phyloP scores from a whole-genome alignment of 306 rosid species.

The Mimosa bimucronata region DNA sequence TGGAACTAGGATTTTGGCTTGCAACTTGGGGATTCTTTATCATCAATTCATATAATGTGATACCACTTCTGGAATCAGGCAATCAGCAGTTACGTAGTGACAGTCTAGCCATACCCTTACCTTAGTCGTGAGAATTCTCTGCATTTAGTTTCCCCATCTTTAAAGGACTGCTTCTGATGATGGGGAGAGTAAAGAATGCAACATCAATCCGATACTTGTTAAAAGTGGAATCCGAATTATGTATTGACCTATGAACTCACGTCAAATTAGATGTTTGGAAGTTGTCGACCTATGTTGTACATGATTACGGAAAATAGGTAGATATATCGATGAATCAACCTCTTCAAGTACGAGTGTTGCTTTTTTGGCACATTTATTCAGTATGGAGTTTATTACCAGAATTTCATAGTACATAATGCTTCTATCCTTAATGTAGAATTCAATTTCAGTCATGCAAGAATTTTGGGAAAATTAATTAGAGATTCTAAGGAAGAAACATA shows the following conservation, averaged over 20 bases:
- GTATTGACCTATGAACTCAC: background rate
- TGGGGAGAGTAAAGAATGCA: background rate
- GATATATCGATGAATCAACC: background rate
- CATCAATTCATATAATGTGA: background rate
- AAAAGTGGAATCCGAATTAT: background rate
- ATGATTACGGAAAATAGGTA: background rate
- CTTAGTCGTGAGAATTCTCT: constrained; percentile 13
- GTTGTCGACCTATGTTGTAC: background rate
- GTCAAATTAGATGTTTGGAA: background rate
- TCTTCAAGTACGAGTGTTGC: background rate
- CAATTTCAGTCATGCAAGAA: too few relatives aligned
- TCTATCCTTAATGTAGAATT: too few relatives aligned
- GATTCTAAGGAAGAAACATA: too few relatives aligned
- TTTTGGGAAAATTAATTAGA: too few relatives aligned
- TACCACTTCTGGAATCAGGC: constrained; percentile 7
- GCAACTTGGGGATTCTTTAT: background rate
- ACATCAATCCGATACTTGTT: background rate
- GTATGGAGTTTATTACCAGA: background rate
- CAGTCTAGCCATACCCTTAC: constrained; percentile 12
- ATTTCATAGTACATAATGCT: background rate
- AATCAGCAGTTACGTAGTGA: constrained; percentile 12
- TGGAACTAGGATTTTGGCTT: constrained; percentile 68
- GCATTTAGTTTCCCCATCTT: constrained; percentile 1
- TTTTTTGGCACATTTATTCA: background rate
- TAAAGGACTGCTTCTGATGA: background rate